Base-by-base conservation (phyloP, 1,139 yeast species). In the Blastobotrys petasosporus region DNA sequence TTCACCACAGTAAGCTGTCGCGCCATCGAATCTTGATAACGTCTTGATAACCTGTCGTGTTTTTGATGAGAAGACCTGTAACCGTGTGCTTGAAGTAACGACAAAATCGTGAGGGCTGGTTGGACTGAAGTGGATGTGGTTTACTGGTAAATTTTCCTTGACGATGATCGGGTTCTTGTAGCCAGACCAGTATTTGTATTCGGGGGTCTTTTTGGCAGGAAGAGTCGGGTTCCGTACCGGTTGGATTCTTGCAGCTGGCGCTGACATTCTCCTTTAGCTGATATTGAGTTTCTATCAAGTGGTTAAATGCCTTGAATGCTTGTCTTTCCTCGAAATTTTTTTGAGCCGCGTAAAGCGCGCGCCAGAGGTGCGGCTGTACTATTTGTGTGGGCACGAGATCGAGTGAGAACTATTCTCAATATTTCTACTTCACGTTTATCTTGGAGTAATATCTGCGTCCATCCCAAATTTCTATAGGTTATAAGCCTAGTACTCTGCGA, bases 131-230 rank as follows among this genome's bases (percentile, higher is more conserved):
- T 82, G 77, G 48, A 92, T 81, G 60, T 87, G 94, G 35, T 85
- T 82, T 45, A 94, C 87, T 29, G 97, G 86, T 63, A 86, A 88
- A 67, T 86, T 92, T 66, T 94, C 98, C 66, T 92, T 92, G 41
- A 90, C 90, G 42, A 92, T 73, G 60, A 90, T 90, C 1, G 97
- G 94, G 55, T 80, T 84, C 48, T 78, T 72, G 60, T 77, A 83
- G 11, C 90, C 88, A 57, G 94, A 74, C 98, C 98, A 94, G 68
- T 86, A 92, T 56, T 94, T 74, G 62, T 88, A 95, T 58, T 92
- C 98, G 0, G 97, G 92, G 0, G 97, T 88, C 2, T 92, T 82
- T 57, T 85, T 90, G 11, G 80, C 77, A 10, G 97, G 95, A 13
- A 81, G 70, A 1, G 86, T 80, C 2, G 97, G 86, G 56, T 80